These are phyloP conservation scores for Emericellopsis cladophorae DNA, from an alignment of 2,329 filamentous ascomycete species.

Conservation along the genomic window DNA sequence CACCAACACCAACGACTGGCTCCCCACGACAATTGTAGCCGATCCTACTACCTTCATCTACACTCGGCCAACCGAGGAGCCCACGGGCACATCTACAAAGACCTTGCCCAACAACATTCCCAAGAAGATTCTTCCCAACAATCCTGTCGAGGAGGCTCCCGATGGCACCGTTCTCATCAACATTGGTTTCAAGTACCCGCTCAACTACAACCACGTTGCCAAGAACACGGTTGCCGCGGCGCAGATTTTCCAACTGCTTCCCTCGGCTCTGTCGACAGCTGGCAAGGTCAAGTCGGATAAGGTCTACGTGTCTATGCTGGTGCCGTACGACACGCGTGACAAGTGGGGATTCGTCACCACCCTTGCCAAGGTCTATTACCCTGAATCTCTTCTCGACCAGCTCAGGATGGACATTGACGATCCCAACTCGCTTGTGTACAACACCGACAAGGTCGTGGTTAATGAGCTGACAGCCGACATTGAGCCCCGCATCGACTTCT, in stretches of 20 bases:
- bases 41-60: constrained; percentile 29
- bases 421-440: constrained; percentile 63
- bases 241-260: constrained; percentile 76
- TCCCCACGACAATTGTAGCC: constrained; percentile 50
- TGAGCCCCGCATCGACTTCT: constrained; percentile 56
- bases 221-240: constrained; percentile 57
- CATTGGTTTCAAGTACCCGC: constrained; percentile 66
- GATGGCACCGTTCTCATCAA: constrained; percentile 62
- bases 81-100: constrained; percentile 29
- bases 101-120: constrained; percentile 57
- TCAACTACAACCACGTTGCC: constrained; percentile 79
- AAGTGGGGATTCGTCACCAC: constrained; percentile 72
- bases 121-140: constrained; percentile 60
- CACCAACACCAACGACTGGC: constrained; percentile 29
- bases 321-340: constrained; percentile 61
- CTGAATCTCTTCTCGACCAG: constrained; percentile 52
- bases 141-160: constrained; percentile 38
- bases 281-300: constrained; percentile 41
- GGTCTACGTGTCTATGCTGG: constrained; percentile 56
- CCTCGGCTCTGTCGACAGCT: constrained; percentile 55
- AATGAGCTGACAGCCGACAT: constrained; percentile 66
- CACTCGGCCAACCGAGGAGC: constrained; percentile 12
- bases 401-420: constrained; percentile 59
- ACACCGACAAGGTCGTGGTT: constrained; percentile 52
- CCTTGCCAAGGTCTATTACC: constrained; percentile 56